phyloP scores from a whole-genome alignment of 352 stramenopile species.

The Globisporangium polare region DNA sequence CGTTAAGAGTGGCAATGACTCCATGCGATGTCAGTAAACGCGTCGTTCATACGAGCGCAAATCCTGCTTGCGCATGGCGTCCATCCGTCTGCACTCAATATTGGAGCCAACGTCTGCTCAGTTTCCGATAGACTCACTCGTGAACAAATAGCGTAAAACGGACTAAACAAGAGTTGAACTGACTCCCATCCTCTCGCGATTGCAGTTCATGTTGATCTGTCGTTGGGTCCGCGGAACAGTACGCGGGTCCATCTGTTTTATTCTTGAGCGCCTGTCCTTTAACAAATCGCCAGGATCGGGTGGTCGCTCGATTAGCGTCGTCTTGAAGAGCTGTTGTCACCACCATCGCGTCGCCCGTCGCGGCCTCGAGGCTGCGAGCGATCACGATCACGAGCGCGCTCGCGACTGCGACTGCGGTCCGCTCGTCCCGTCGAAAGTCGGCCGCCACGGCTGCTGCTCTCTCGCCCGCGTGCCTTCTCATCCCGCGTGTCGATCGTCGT shows the following conservation, averaged over 20 bases:
- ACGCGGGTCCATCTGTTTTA: neutral
- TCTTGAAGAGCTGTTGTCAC: neutral
- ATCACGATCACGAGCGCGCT: neutral
- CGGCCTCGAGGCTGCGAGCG: neutral
- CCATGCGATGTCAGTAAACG: no score
- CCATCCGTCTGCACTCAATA: no score
- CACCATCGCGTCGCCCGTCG: constrained; percentile 1
- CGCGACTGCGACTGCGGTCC: constrained; percentile 8
- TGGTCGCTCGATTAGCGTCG: neutral
- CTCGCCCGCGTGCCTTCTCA: constrained; percentile 1
- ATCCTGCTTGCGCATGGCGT: no score
- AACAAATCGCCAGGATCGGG: neutral
- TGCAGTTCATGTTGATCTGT: neutral
- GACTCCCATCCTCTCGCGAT: neutral
- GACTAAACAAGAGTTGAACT: neutral
- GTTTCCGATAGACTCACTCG: no score
- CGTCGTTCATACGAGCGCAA: no score
- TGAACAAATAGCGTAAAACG: no score
- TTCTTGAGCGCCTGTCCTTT: neutral
- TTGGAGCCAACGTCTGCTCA: no score
- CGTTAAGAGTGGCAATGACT: no score
- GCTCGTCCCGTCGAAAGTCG: neutral
- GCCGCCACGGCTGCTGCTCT: neutral
- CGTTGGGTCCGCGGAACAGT: neutral
- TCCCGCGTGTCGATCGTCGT: constrained; percentile 60